Base-by-base conservation (phyloP, 257 asterid species). In the Thymus quinquecostatus region DNA sequence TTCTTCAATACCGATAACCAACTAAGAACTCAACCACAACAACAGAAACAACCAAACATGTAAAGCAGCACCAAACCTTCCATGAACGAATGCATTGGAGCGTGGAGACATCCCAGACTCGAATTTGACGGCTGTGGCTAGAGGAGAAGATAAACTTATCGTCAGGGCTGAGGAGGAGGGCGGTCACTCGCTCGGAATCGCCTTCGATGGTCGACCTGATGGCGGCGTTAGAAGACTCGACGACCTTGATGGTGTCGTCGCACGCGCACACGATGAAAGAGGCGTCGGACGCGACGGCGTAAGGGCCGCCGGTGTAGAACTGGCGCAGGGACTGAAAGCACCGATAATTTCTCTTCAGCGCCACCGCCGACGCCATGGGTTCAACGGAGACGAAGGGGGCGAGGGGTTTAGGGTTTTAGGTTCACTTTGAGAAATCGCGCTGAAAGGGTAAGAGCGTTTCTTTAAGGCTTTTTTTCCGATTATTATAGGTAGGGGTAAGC, bases 221-320 rank as follows among this genome's bases (percentile, higher is more conserved):
- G 13, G 94, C 82, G 75, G 99, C 85, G 56, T 87, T 86, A 9
- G 93, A 82, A 40, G 92, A 82, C 72, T 88, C 86, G 13, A 92
- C 91, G 12, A 95, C 81, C 54, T 88, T 95, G 40, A 95, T 83
- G 58, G 82, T 75, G 49, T 89, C 96, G 5, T 80, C 87, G 75
- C 98, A 92, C 1, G 97, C 93, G 76, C 99, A 95, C 36, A 83
- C 89, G 50, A 95, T 75, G 77, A 89, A 92, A 6, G 98, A 86
- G 45, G 87, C 89, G 83, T 95, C 98, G 3, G 97, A 86, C 1
- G 98, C 82, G 36, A 95, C 90, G 1, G 88, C 87, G 68, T 75
- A 95, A 0, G 98, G 94, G 0, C 99, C 98, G 1, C 99, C 99
- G 7, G 93, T 69, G 83, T 92, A 95, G 82, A 95, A 92, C 45